Percentiles rank a stretch among this genome's conserved stretches.
Evolutionary conservation across 1,139 yeast species (phyloP).

Genomic region (Geotrichum candidum): DNA sequence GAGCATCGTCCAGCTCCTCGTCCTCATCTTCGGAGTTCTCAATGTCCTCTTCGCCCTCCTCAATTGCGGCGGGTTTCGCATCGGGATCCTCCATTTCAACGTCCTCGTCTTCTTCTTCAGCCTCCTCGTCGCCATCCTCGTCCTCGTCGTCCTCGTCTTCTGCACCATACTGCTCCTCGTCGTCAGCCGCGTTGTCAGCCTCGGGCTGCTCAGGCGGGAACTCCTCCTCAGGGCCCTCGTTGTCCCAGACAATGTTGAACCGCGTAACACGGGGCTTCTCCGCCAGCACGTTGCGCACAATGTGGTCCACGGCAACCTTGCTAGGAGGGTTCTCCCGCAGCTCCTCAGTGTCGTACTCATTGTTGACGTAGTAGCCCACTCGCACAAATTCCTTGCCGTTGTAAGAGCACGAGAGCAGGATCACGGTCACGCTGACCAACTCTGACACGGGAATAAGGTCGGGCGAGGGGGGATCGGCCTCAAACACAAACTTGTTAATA

Average conservation of each 20-base stretch:
- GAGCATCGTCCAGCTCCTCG: slow-evolving; percentile 10
- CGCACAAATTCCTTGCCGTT: slow-evolving; percentile 91
- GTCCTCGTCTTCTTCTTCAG: slow-evolving; percentile 29
- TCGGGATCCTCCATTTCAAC: slow-evolving; percentile 6
- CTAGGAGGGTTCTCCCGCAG: slow-evolving; percentile 89
- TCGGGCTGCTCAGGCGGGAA: slow-evolving; percentile 74
- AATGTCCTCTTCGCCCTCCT: not conserved
- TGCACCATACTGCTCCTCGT: slow-evolving; percentile 37
- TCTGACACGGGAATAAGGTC: slow-evolving; percentile 94
- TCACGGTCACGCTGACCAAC: slow-evolving; percentile 90
- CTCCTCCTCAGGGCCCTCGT: slow-evolving; percentile 56
- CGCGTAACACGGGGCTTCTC: slow-evolving; percentile 97
- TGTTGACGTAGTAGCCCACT: slow-evolving; percentile 95
- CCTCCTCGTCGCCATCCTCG: slow-evolving; percentile 31
- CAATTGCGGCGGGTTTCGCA: not conserved
- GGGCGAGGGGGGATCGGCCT: slow-evolving; percentile 95
- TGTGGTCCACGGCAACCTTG: slow-evolving; percentile 90
- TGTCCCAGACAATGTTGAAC: slow-evolving; percentile 88
- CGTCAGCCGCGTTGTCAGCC: slow-evolving; percentile 43
- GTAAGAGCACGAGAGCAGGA: slow-evolving; percentile 84
- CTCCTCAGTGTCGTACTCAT: slow-evolving; percentile 92
- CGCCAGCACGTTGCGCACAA: slow-evolving; percentile 87
- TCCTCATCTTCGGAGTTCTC: slow-evolving; percentile 12
- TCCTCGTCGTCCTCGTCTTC: slow-evolving; percentile 33
- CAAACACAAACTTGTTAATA: slow-evolving; percentile 81